Base-by-base conservation (phyloP, 2,329 filamentous ascomycete genomes). In the Byssothecium circinans region DNA sequence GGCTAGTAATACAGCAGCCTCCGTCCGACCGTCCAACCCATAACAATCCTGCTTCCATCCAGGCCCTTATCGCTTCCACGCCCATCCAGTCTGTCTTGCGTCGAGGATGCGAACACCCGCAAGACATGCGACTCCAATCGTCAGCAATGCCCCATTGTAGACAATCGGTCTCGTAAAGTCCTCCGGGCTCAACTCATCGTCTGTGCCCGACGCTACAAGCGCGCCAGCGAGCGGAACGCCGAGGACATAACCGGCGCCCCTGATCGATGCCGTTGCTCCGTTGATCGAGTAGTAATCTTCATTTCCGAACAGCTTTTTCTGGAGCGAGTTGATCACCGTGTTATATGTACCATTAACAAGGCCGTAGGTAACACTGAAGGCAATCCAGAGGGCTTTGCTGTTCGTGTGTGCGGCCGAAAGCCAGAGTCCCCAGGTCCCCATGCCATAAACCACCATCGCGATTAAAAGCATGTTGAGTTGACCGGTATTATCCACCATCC, bases 381-480 rank as follows among this genome's bases (percentile, higher is more conserved):
- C 41, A 20, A 57, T 53, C 57, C 54, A 64, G 11, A 56, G 45
- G 8, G 41, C 46, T 12, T 49, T 22, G 32, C 45, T 51, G 34
- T 41, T 41, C 5, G 22, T 43, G 4, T 42, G 34, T 18, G 58
- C 57, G 6, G 57, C 47, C 3, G 54, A 39, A 12, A 62, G 49
- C 58, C 60, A 64, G 10, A 63, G 36, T 1, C 39, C 40, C 51
- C 54, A 60, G 14, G 52, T 54, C n/a, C 49, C 48, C 2, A 60
- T 15, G 4, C 47, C 53, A 27, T 52, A 61, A 10, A 49, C 37
- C 2, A 32, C 30, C 12, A 49, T 58, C 7, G 71, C 75, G 15
- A 76, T 15, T 3, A 77, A 62, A 3, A 80, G 64, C 23, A 73
- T 73, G 52, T 80, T 80, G 49, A 77, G 75, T 19, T 77, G 69